Base-by-base conservation (phyloP, 768 basidiomycete species). In the Rhizopogon vinicolor region DNA sequence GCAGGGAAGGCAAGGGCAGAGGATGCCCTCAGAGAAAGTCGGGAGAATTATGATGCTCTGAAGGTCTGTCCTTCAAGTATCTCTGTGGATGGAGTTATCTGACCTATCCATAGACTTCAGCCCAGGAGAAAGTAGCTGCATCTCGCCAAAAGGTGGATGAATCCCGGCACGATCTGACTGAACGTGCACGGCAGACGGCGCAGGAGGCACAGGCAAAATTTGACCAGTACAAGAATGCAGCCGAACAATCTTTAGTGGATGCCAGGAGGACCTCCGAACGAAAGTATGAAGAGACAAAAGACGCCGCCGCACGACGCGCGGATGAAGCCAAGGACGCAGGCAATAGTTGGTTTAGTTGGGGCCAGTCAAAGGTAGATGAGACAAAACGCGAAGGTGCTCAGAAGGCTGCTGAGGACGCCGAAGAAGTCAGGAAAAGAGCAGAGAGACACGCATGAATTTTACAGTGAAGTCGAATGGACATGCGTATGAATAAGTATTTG, bases 291-390 rank as follows among this genome's bases (percentile, higher is more conserved):
- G 71, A 72, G 43, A 59, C 64, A 0, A 70, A 72, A 64, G 70
- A 63, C 39, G 62, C 58, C 9, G 57, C 57, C 19, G 52, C 44
- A 3, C 65, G 65, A 49, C 67, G 58, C 37, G 63, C 59, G 13
- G 61, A 52, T 35, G 59, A 60, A 18, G 68, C 60, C 12, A 62
- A 69, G 55, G 57, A 60, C 16, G 64, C 67, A 10, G 43, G 66
- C 3, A 70, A 73, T 40, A 62, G 68, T 46, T 74, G 74, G 73
- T 76, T 77, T 25, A 68, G 74, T 13, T 75, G 74, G 63, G 75
- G 74, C 22, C 60, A 71, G 48, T 61, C 61, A 35, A 74, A 70
- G 60, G 61, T 65, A 7, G 66, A 68, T 14, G 65, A 70, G 16
- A 49, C 62, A 14, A 67, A 70, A 64, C 60, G 60, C 29, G 62